phyloP scores from a whole-genome alignment of 2,329 filamentous ascomycete genomes.

The Pezicula neosporulosa region DNA sequence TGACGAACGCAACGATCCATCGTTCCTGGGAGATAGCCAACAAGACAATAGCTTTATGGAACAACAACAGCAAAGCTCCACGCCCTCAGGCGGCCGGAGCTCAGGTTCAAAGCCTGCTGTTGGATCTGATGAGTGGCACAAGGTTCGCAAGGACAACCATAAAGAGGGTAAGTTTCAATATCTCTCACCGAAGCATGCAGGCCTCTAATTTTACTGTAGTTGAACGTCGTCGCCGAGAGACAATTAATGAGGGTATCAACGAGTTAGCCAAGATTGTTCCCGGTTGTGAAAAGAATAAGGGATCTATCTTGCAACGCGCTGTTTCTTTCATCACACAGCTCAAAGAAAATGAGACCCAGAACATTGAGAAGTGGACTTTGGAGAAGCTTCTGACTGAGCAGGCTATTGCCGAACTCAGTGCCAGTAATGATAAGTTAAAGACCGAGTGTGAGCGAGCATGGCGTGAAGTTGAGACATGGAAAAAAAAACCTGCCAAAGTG shows the following conservation, averaged over 20 bases:
- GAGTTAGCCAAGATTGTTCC: conserved; percentile 97
- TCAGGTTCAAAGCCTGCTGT: conserved; percentile 71
- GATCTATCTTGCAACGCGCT: conserved; percentile 88
- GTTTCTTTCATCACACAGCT: conserved; percentile 93
- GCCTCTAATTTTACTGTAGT: conserved; percentile 51
- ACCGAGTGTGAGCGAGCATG: conserved; percentile 74
- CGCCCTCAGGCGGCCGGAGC: conserved; percentile 24
- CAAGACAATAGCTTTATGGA: conserved; percentile 31
- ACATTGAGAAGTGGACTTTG: conserved; percentile 90
- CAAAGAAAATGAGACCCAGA: conserved; percentile 89
- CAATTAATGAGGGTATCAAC: conserved; percentile 98
- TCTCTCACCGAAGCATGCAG: conserved; percentile 14
- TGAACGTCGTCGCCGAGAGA: conserved; percentile 92
- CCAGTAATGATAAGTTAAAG: conserved; percentile 84
- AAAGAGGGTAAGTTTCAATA: conserved; percentile 74
- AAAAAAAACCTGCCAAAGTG: conserved; percentile 64
- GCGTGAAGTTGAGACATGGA: conserved; percentile 76
- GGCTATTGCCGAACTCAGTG: conserved; percentile 82
- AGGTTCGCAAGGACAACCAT: conserved; percentile 94
- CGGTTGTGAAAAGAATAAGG: conserved; percentile 98
- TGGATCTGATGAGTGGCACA: conserved; percentile 98
- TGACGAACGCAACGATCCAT: conserved; percentile 30
- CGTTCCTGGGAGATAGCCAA: conserved; percentile 36
- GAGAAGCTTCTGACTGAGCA: conserved; percentile 89
- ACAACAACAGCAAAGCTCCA: conserved; percentile 27